Evolutionary conservation across 306 rosid species (phyloP).

Genomic region (Gynostemma pentaphyllum): DNA sequence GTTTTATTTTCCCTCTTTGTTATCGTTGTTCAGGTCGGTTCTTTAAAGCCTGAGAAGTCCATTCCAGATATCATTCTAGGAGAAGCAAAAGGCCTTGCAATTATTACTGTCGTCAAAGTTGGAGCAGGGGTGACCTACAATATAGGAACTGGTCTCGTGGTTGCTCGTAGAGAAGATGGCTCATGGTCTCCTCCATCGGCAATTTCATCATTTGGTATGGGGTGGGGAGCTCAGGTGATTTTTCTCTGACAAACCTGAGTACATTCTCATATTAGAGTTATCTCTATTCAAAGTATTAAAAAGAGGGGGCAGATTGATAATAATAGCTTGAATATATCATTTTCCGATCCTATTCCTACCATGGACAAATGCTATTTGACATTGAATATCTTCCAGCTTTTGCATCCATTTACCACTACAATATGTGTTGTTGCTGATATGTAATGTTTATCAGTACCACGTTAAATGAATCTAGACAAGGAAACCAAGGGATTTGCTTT

Average conservation of each 20-base stretch:
- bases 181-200: slow-evolving; percentile 99
- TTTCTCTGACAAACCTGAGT: neutral
- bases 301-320: neutral
- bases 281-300: neutral
- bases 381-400: neutral
- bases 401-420: too few relatives aligned
- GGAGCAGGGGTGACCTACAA: slow-evolving; percentile 84
- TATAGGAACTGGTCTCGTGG: slow-evolving; percentile 86
- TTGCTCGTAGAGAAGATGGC: slow-evolving; percentile 90
- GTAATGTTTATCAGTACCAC: neutral
- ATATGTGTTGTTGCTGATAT: too few relatives aligned
- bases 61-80: slow-evolving; percentile 77
- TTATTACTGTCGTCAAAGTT: slow-evolving; percentile 73
- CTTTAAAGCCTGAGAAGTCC: slow-evolving; percentile 59
- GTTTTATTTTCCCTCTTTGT: neutral
- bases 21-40: slow-evolving; percentile 41
- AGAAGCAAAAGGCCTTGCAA: slow-evolving; percentile 94
- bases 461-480: neutral
- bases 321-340: neutral
- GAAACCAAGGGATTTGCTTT: neutral
- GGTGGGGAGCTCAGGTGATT: slow-evolving; percentile 92
- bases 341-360: neutral
- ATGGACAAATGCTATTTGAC: neutral
- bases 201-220: slow-evolving; percentile 69
- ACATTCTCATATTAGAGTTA: neutral